Conservation (phyloP, 2,329 filamentous ascomycete species). For the Diplodia seriata region DNA sequence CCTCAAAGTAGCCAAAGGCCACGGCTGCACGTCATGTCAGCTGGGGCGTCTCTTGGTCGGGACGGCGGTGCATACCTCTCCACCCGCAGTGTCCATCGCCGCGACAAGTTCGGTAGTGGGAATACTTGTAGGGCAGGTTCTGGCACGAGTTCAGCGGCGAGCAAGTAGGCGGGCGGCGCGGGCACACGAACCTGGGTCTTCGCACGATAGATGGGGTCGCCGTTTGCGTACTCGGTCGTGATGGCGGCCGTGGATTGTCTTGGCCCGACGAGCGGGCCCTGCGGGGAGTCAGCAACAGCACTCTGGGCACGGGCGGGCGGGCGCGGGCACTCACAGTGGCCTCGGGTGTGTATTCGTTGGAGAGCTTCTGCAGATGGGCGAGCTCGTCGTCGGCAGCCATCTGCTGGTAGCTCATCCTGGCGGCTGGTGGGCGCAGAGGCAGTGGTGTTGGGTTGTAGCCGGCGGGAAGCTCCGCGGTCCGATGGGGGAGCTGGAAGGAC, state of each 20-base stretch:
- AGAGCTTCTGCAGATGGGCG: slow-evolving; percentile 67
- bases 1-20: slow-evolving; percentile 92
- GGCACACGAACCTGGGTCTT: slow-evolving; percentile 78
- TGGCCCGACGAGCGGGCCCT: slow-evolving; percentile 85
- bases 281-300: slow-evolving; percentile 37
- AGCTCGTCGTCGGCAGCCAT: slow-evolving; percentile 60
- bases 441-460: slow-evolving; percentile 37
- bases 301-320: slow-evolving; percentile 10
- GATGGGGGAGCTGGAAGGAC: slow-evolving; percentile 49
- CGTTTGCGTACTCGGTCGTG: slow-evolving; percentile 84
- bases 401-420: slow-evolving; percentile 47
- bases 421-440: slow-evolving; percentile 31
- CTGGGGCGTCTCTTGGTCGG: slow-evolving; percentile 27
- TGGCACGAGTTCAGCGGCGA: slow-evolving; percentile 47
- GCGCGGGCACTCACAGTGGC: slow-evolving; percentile 56
- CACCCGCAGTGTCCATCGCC: slow-evolving; percentile 97
- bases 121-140: slow-evolving; percentile 83
- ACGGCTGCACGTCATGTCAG: slow-evolving; percentile 68
- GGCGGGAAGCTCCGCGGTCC: slow-evolving; percentile 49
- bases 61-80: slow-evolving; percentile 74
- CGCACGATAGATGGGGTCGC: slow-evolving; percentile 80
- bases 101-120: slow-evolving; percentile 83
- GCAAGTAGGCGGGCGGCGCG: background rate
- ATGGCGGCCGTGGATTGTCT: slow-evolving; percentile 79
- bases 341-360: slow-evolving; percentile 66